Base-by-base conservation (phyloP, 257 asterid genomes). In the Voacanga thouarsii region DNA sequence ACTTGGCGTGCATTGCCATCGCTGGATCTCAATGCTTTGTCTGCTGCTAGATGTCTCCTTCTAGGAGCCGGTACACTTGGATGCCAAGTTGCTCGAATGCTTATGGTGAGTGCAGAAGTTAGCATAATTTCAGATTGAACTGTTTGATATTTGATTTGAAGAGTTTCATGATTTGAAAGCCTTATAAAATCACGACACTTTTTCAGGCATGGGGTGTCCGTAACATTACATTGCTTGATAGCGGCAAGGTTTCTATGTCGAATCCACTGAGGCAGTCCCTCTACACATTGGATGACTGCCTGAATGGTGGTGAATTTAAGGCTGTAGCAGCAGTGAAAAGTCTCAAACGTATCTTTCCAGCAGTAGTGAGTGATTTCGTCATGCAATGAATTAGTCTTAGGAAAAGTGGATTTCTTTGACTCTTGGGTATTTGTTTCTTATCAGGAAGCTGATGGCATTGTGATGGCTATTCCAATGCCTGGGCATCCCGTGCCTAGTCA, bases 1-100 rank as follows among this genome's bases (percentile, higher is more conserved):
- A 90, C 91, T 78, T 95, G 99, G 99, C 98, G 98, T 74, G 95
- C 92, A 71, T 85, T 95, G 85, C 98, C 99, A 65, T 89, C 97
- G 30, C 64, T 95, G 79, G 87, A 93, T 82, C 91, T 93, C 75
- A 80, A 83, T 71, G 45, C 84, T 67, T 86, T 95, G 86, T 89
- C 97, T 80, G 53, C 92, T 69, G 68, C 92, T 18, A 86, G 78
- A 85, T 96, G 98, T 82, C 98, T 96, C 78, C 94, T 96, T 60
- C 86, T 95, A 68, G 99, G 99, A 80, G 98, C 97, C 67, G 99
- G 99, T 69, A 93, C 99, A 72, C 98, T 95, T 75, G 99, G 99
- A 85, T 95, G 97, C 87, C 97, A 95, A 84, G 97, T 93, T 75
- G 97, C 98, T 84, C 92, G 98, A 68, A 91, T 91, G 96, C 98